Base-by-base conservation (phyloP, 768 basidiomycete genomes). In the Hericium coralloides region DNA sequence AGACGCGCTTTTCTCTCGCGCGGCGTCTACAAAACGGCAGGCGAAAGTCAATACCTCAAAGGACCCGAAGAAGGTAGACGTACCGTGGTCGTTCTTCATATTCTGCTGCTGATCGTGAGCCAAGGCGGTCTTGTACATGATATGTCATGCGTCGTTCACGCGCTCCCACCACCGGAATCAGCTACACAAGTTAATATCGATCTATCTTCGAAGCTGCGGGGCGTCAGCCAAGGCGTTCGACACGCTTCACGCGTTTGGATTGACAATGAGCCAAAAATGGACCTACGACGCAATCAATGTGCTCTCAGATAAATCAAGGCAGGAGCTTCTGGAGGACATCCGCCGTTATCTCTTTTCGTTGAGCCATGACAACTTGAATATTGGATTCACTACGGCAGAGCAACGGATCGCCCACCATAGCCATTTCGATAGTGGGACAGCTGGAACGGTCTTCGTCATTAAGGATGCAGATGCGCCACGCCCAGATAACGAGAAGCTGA, bases 241-340 rank as follows among this genome's bases (percentile, higher is more conserved):
- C 26, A 47, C 57, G 0, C 47, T 58, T 12, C 57, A 58, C 17
- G 31, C 47, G 3, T 20, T 58, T 4, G 57, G 57, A 0, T 8
- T 58, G 6, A 53, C 52, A 1, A 58, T 58, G 57, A 58, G 57
- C 23, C 43, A 52, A 7, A 57, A 52, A 15, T 57, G 56, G 56
- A 31, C 55, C 18, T n/a, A 23, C 51, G 9, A 26, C 49, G 18
- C 18, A 12, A 25, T 6, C 48, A 49, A 18, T 25, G 18, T 22
- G 4, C 12, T 4, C 20, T 4, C 4, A 12, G 48, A 17, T 8
- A 22, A 39, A 26, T n/a, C n/a, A 26, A 45, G 17, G 36, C 22
- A 3, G n/a, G 22, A 9, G 12, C 14, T 14, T 45, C 23, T 36
- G 50, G 17, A 20, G 41, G 25, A 12, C 45, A 53, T 39, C 36